A percentile compares a stretch with the other conserved stretches of the same genome.
Conservation (phyloP, 2,329 filamentous ascomycete genomes). For the Monilinia fructicola region DNA sequence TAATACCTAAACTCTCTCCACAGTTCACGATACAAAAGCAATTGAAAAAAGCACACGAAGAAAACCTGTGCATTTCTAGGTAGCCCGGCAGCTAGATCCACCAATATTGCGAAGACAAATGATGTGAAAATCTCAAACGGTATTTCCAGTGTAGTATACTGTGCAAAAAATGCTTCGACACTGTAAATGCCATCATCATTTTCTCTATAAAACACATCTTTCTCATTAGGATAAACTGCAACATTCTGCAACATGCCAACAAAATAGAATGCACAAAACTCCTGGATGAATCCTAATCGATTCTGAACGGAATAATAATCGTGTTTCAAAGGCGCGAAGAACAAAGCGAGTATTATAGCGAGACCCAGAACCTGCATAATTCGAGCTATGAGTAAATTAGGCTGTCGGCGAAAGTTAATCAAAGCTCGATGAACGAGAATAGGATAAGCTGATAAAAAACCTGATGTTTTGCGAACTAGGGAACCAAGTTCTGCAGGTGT, state of each 20-base stretch:
- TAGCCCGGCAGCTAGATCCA: slow-evolving; percentile 64
- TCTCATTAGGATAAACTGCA: slow-evolving; percentile 68
- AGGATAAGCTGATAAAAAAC: slow-evolving; percentile 63
- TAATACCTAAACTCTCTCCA: slow-evolving; percentile 73
- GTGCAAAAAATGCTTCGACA: slow-evolving; percentile 67
- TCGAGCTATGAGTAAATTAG: slow-evolving; percentile 61
- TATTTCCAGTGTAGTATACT: slow-evolving; percentile 68
- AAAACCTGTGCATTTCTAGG: slow-evolving; percentile 63
- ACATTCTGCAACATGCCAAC: slow-evolving; percentile 80
- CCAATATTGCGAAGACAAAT: slow-evolving; percentile 64
- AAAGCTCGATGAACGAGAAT: slow-evolving; percentile 65
- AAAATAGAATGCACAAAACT: slow-evolving; percentile 70
- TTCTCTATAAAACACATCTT: slow-evolving; percentile 76
- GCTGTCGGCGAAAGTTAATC: slow-evolving; percentile 69
- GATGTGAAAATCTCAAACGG: slow-evolving; percentile 69
- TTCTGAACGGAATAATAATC: slow-evolving; percentile 72
- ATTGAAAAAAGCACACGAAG: slow-evolving; percentile 65
- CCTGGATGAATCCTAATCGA: slow-evolving; percentile 70
- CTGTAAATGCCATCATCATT: slow-evolving; percentile 72
- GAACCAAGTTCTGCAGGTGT: slow-evolving; percentile 72
- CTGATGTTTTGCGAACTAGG: slow-evolving; percentile 61
- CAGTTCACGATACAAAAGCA: slow-evolving; percentile 73
- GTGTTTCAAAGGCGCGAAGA: slow-evolving; percentile 69
- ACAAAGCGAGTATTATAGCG: slow-evolving; percentile 61
- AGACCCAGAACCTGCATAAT: slow-evolving; percentile 67